Base-by-base conservation (phyloP, 176 grass and related monocot genomes). In the Oryza meyeriana region DNA sequence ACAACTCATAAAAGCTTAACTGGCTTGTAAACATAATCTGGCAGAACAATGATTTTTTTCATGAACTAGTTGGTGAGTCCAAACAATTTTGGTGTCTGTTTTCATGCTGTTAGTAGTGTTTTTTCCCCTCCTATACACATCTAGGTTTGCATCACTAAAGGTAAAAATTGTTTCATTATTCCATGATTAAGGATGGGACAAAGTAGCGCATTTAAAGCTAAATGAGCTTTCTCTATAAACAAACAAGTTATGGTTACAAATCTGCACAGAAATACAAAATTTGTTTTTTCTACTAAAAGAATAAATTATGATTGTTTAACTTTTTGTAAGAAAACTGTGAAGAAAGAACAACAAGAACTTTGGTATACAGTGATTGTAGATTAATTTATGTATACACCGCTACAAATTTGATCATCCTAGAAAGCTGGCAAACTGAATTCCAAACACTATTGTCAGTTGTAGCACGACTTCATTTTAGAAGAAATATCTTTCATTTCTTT, bases 1-100 rank as follows among this genome's bases (percentile, higher is more conserved):
- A 18, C 18, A 71, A 28, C 33, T 13, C 41, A 66, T 82, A 76
- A 57, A 22, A 25, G 58, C 72, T 82, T 58, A 71, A 58, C 24
- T 17, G 10, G 13, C 50, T 71, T 52, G 29, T 40, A 55, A 70
- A 26, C 24, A 55, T 71, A 71, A 17, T 52, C 22, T 13, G 3
- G 28, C 32, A 13, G 71, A 44, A 65, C 24, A 87, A 64, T 33
- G n/a, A 18, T 35, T 80, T 0, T 0, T 57, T 78, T 78, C 20
- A 22, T 78, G 47, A 40, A 44, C 4, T 44, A 14, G 18, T 55
- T 66, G 24, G 74, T 44, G 22, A 66, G 27, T 36, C 32, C 12
- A 67, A 61, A 77, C 35, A 74, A 5, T 32, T 20, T 30, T 57
- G 47, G 0, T 10, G 39, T 70, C 33, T 39, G 8, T 36, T 31